These are phyloP conservation scores for Chrysoporthe austroafricana DNA, from an alignment of 2,329 filamentous ascomycete genomes.

Conservation along the genomic window DNA sequence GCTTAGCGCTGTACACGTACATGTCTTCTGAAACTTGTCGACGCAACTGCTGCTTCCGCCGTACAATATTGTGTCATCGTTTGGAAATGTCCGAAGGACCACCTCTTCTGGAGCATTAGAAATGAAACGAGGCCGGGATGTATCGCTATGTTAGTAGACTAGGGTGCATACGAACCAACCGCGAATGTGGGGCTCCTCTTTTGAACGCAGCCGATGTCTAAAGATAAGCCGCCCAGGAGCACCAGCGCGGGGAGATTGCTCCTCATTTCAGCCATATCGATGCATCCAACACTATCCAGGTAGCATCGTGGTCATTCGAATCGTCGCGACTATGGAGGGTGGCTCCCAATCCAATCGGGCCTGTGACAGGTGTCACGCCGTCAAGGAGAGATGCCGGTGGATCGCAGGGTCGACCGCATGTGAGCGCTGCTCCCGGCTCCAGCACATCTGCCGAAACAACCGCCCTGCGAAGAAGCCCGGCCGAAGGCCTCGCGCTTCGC, in stretches of 20 bases:
- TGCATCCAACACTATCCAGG: background rate
- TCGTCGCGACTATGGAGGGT: background rate
- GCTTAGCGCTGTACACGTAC: background rate
- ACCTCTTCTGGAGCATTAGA: background rate
- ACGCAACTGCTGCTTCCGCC: background rate
- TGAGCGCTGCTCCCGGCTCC: slow-evolving; percentile 32
- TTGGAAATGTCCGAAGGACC: background rate
- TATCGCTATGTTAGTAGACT: background rate
- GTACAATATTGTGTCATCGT: background rate
- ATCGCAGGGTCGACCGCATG: slow-evolving; percentile 24
- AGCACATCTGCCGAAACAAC: slow-evolving; percentile 29
- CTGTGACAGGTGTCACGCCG: slow-evolving; percentile 35
- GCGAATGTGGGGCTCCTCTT: background rate
- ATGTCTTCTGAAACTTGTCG: background rate
- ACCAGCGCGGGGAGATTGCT: background rate
- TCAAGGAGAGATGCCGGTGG: slow-evolving; percentile 36
- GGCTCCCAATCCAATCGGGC: background rate
- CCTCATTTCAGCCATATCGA: background rate
- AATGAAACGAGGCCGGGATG: background rate
- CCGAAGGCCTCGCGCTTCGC: slow-evolving; percentile 23
- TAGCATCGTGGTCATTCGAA: background rate
- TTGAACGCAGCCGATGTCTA: background rate
- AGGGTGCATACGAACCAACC: too few relatives aligned
- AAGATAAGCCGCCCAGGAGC: background rate
- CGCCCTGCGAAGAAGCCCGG: slow-evolving; percentile 30